Evolutionary conservation across 2,329 filamentous ascomycete genomes (phyloP).

Genomic region (Xylaria multiplex): DNA sequence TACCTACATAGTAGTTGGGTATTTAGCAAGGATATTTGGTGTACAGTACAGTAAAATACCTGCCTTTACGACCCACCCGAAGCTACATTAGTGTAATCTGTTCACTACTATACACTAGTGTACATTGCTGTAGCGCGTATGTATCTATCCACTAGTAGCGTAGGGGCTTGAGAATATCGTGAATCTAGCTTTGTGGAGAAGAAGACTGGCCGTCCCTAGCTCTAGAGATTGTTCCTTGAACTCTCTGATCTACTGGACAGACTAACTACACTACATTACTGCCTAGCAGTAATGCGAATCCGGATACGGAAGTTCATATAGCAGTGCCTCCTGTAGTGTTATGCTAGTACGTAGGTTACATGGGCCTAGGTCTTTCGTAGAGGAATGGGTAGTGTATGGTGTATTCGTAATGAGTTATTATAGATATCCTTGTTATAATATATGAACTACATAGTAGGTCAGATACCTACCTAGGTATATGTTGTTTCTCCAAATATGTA

Average conservation of each 20-base stretch:
- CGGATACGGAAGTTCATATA: background rate
- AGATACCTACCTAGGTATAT: too few species aligned
- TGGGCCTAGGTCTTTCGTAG: background rate
- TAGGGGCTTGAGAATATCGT: too few species aligned
- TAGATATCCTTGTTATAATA: conserved; percentile 2
- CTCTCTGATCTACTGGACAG: background rate
- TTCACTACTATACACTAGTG: too few species aligned
- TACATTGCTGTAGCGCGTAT: too few species aligned
- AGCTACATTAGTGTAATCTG: background rate
- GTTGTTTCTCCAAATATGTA: background rate
- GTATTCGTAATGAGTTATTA: background rate
- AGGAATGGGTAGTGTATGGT: too few species aligned
- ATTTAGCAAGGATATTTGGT: conserved; percentile 7
- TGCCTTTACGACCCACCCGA: background rate
- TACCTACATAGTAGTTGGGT: too few species aligned
- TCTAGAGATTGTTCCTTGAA: background rate
- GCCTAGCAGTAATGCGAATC: background rate
- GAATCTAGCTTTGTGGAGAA: too few species aligned
- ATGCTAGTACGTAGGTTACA: too few species aligned
- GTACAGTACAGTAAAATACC: conserved; percentile 2
- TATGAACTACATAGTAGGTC: too few species aligned
- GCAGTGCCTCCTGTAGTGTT: background rate
- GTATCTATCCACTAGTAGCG: too few species aligned
- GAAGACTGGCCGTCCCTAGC: background rate
- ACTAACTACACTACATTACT: background rate